Conservation (phyloP, 371 early-diverging fungal species). For the Circinella minor region DNA sequence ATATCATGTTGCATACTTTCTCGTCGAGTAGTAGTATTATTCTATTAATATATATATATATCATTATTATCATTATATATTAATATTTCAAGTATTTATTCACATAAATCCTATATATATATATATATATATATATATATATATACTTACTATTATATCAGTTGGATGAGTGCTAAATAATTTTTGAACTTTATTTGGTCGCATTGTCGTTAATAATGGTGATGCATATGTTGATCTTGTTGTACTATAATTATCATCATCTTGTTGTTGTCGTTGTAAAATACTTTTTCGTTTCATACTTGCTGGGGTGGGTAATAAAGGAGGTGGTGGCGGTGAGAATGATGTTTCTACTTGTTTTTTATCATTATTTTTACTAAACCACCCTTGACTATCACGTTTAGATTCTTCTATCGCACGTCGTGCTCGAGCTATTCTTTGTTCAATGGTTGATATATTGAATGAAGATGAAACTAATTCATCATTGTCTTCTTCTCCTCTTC, state of each 20-base stretch:
- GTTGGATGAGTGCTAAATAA: too few relatives aligned
- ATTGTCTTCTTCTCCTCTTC: not conserved
- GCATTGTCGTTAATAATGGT: too few relatives aligned
- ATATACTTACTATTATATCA: too few relatives aligned
- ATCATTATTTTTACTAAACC: not conserved
- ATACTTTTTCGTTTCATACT: not conserved
- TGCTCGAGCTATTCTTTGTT: slow-evolving; percentile 4
- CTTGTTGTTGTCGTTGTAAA: too few relatives aligned
- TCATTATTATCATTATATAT: too few relatives aligned
- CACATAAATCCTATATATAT: not conserved
- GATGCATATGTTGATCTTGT: too few relatives aligned
- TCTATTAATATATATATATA: not conserved
- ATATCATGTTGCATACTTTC: not conserved
- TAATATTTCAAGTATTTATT: too few relatives aligned
- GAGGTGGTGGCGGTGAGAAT: not conserved
- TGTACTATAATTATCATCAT: too few relatives aligned
- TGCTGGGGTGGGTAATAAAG: not conserved
- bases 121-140: too few relatives aligned
- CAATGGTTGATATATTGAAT: not conserved
- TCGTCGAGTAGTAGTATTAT: not conserved
- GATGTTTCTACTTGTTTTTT: not conserved
- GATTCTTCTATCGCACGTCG: not conserved
- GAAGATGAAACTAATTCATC: not conserved
- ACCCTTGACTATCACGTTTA: not conserved
- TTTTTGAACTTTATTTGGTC: too few relatives aligned